Evolutionary conservation across 2,329 filamentous ascomycete genomes (phyloP), one percentile per base, ranked within the genome.

Genomic region (Calonectria multiphialidica): DNA sequence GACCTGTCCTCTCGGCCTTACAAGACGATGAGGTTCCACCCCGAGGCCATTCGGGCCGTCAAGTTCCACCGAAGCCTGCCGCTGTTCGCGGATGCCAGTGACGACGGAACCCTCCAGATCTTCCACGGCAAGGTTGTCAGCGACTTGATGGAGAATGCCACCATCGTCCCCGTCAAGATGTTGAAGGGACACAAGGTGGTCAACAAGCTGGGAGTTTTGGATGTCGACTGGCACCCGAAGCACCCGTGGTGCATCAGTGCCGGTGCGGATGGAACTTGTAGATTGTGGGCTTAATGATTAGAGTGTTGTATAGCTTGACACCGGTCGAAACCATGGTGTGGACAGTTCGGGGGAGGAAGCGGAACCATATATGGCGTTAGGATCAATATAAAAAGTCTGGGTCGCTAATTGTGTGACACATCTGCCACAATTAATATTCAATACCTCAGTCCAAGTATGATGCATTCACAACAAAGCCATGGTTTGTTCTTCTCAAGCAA

Each of bases 81-180:
- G 21, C 88, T 99, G 42, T 98, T 99, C 80, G 97, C 96, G 0
- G 96, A 98, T 82, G 95, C 95, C 23, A 97, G 94, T 82, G 97
- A 99, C 82, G 97, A 99, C 83, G 97, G 97, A 33, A 95, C 93
- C 23, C 86, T 98, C 76, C 97, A 99, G 83, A 94, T 99, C 66
- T 98, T 98, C 91, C 96, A 98, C 82, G 96, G 95, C 69, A 98
- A 96, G 85, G 96, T 98, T 33, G 95, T 97, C 35, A 95, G 93
- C 73, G 97, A 99, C 82, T 88, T 98, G 82, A 95, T 99, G 91
- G 95, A 98, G 87, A 98, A 98, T 81, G 96, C 97, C 8, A 97
- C 93, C 16, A 98, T 99, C 80, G 97, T 98, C 64, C 97, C 97
- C 10, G 89, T 99, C 74, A 99, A 98, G 89, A 95, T 98, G 80